Percentiles rank a stretch among this genome's conserved stretches.
Evolutionary conservation across 495 filamentous ascomycete genomes (phyloP).

Genomic region (Penicillium tannophilum): DNA sequence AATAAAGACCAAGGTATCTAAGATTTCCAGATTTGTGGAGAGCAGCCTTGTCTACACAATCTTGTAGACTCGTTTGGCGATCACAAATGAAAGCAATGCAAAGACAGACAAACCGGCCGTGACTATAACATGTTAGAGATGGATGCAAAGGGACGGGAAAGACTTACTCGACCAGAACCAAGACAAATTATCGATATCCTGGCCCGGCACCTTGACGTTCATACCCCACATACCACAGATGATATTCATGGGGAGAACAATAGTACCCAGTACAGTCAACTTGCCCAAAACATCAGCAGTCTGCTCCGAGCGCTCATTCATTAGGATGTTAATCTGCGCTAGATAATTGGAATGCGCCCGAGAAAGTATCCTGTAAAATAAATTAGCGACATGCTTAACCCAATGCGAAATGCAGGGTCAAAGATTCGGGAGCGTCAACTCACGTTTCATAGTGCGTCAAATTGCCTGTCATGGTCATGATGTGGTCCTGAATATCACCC

Average conservation of each 20-base stretch:
- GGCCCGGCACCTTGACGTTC: conserved; percentile 95
- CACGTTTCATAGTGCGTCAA: conserved; percentile 95
- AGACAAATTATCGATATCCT: conserved; percentile 63
- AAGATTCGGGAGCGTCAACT: conserved; percentile 28
- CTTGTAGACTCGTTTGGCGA: conserved; percentile 79
- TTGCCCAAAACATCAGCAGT: conserved; percentile 93
- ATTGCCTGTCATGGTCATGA: conserved; percentile 96
- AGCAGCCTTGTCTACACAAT: conserved; percentile 51
- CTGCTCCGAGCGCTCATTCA: conserved; percentile 97
- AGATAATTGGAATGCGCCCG: conserved; percentile 96
- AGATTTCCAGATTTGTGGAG: neutral
- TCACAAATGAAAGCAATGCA: conserved; percentile 72
- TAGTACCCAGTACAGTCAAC: conserved; percentile 93
- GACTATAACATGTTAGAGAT: conserved; percentile 46
- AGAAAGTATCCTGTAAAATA: conserved; percentile 71
- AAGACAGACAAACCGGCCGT: conserved; percentile 75
- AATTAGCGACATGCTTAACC: conserved; percentile 5
- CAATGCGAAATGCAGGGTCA: neutral
- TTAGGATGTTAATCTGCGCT: conserved; percentile 89
- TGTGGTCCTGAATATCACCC: conserved; percentile 98
- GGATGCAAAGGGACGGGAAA: conserved; percentile 1
- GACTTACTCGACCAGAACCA: conserved; percentile 67
- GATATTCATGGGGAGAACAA: conserved; percentile 97
- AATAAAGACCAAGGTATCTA: conserved; percentile 1
- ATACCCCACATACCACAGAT: conserved; percentile 98